Evolutionary conservation across 306 rosid genomes (phyloP), one percentile per base, ranked within the genome.

Genomic region (Ammopiptanthus mongolicus): DNA sequence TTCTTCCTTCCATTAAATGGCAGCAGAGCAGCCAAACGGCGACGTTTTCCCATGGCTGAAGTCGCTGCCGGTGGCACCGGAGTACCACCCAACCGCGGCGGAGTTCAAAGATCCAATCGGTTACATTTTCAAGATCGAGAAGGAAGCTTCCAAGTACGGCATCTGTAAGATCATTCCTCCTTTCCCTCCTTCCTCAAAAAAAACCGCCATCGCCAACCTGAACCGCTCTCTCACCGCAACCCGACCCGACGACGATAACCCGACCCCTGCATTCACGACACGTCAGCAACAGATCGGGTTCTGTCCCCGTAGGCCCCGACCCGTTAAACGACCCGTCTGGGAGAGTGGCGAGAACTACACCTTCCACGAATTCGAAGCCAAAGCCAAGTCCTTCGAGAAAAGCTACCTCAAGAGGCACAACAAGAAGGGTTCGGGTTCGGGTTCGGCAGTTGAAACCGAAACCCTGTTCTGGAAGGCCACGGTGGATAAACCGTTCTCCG

Each of bases 231-330:
- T 92, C 4, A 5, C 36, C 6, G 6, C 5, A 4, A 31, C 6
- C 28, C 51, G 0, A 66, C 6, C 52, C 3, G 74, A 56, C 51
- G 3, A 25, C 1, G 36, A 31, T 31, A 4, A 31, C 36, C 36
- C 6, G 36, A 42, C 4, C n/a, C 48, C 97, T 69, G 86, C 97
- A 86, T 96, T 96, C 97, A 88, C 97, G 6, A 96, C 99, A n/a
- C 90, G 99, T 57, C 98, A 92, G 84, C 98, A 96, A 73, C 99
- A 96, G 98, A 92, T 96, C 98, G 99, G 99, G 74, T 96, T 96
- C 69, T 96, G 98, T 78, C 99, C 99, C 18, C 78, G 99, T 14
- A 86, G 75, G 33, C 79, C 88, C 0, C 76, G 96, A 0, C 98
- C 99, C 4, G 98, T 92, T 2, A 87, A 89, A 78, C 73, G 97